Base-by-base conservation (phyloP, 495 filamentous ascomycete genomes). In the Gamarada debralockiae region DNA sequence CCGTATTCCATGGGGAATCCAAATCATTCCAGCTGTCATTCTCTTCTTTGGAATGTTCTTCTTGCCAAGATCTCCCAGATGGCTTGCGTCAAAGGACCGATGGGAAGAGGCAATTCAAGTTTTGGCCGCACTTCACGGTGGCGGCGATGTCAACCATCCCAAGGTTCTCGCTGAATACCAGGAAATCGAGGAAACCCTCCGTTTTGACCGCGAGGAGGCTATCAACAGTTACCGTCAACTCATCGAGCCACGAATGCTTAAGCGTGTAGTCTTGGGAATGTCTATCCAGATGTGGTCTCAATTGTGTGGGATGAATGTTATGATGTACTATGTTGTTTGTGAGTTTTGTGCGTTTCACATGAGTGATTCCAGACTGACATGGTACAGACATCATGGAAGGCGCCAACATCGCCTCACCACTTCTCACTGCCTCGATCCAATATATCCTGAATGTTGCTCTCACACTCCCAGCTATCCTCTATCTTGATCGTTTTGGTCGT, bases 241-340 rank as follows among this genome's bases (percentile, higher is more conserved):
- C 0, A 64, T 76, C 12, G 74, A 80, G 56, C 83, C 50, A 20
- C 70, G 80, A 15, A 89, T 89, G 54, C 58, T 84, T 18, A 83
- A 82, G 71, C 80, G 87, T 22, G 80, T 87, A n/a, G 50, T 81
- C 33, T 73, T 89, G 12, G 87, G 84, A 9, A 82, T 90, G 73
- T 81, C 75, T 33, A 80, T 87, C 15, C 87, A 92, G 65, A 82
- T 87, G 74, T 90, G 87, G 87, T 82, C 53, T 21, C 72, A 92
- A 60, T 73, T 90, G 0, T 81, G 77, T 21, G 87, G 87, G 7
- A 88, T 88, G 75, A 91, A 91, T 60, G 79, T 88, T 44, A 89
- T 89, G 84, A 80, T 70, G 67, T 62, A 58, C 57, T 58, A 61
- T 58, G 61, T 48, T 7, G 45, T 53, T 31, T 50, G 59, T 62